Evolutionary conservation across 2,329 filamentous ascomycete genomes (phyloP).

Genomic region (Didymellaceae sp.): DNA sequence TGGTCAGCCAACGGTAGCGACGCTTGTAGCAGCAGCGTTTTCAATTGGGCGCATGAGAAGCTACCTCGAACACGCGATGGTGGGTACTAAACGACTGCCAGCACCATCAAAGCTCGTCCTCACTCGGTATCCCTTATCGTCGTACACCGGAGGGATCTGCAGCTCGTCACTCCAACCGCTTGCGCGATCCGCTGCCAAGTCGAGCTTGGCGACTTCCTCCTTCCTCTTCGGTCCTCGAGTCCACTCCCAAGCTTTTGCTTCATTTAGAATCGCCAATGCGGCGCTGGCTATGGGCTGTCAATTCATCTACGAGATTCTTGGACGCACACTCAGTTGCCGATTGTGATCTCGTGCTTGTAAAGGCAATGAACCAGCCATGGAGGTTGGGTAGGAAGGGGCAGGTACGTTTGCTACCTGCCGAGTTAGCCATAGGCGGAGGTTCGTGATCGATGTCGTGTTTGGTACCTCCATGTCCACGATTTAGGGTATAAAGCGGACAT

Average conservation of each 20-base stretch:
- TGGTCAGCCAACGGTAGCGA: not conserved
- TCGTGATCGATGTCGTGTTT: constrained; percentile 11
- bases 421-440: constrained; percentile 30
- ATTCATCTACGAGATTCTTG: constrained; percentile 31
- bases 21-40: not conserved
- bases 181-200: constrained; percentile 34
- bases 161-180: constrained; percentile 24
- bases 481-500: constrained; percentile 8
- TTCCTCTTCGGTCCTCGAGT: constrained; percentile 37
- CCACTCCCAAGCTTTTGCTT: constrained; percentile 36
- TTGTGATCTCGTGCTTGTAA: constrained; percentile 25
- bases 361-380: constrained; percentile 21
- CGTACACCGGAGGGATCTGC: constrained; percentile 21
- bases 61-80: not conserved
- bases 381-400: constrained; percentile 33
- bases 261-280: constrained; percentile 43
- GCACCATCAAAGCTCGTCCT: not conserved
- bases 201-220: constrained; percentile 37
- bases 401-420: constrained; percentile 38
- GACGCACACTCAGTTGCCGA: constrained; percentile 24
- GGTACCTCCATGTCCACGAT: constrained; percentile 15
- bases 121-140: constrained; percentile 19
- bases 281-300: constrained; percentile 18
- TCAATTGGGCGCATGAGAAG: not conserved
- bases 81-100: not conserved